Base-by-base conservation (phyloP, 352 stramenopile species). In the Globisporangium abappressorium region DNA sequence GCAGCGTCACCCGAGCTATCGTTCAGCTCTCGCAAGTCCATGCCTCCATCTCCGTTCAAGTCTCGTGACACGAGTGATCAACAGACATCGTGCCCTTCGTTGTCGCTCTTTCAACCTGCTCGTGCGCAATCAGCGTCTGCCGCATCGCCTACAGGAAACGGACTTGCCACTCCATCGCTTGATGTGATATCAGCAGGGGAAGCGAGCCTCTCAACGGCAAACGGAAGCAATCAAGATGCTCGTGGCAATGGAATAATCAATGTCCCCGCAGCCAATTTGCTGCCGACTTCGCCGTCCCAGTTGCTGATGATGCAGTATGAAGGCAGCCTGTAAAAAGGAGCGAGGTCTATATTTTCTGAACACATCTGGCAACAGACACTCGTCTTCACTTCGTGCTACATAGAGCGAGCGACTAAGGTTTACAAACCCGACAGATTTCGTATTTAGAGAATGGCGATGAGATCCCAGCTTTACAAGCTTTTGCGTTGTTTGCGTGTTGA, bases 291-390 rank as follows among this genome's bases (percentile, higher is more conserved):
- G 36, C 57, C 65, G 6, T 61, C 57, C 2, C 51, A 46, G 18
- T 24, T 55, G 20, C 43, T 70, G 0, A 65, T 70, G 65, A 53
- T 70, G 65, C 65, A 70, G 36, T 70, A 70, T 24, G 65, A 70
- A 70, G 65, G 38, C 12, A 65, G 30, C 30, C 55, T 69, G 22
- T 69, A 69, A 20, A 54, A 24, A n/a, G 5, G 15, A 46, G 38
- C 14, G 12, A 7, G 14, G 11, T 46, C 5, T 46, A 46, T 46
- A 46, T 15, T 49, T 49, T 22, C 14, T 22, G 41, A 22, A 49
- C 15, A 6, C 41, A 47, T 47, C 41, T 6, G 15, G 41, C 41
- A 8, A 47, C 5, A n/a, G 41, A 22, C 5, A 49, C 41, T 49
- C 41, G 41, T n/a, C 41, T 49, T 49, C 15, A 9, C 41, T 22